phyloP scores from a whole-genome alignment of 805 yeast genomes.

The Maudiozyma pseudohumilis region DNA sequence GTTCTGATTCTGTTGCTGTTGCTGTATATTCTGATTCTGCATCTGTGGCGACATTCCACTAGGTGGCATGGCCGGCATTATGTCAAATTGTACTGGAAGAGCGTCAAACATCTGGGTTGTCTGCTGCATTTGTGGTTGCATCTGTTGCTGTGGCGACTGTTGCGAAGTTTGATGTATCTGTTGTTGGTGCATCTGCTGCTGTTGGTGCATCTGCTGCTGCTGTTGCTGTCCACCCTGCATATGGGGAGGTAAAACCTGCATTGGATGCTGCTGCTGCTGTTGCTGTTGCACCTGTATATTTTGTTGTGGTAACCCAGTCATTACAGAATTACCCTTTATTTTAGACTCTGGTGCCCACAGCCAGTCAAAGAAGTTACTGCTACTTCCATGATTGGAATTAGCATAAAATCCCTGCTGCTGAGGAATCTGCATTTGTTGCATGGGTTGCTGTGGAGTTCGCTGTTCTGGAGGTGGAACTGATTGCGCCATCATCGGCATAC shows the following conservation, averaged over 20 bases:
- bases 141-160: neutral
- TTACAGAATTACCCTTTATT: neutral
- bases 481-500: neutral
- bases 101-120: too few relatives aligned
- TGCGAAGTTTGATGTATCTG: neutral
- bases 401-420: neutral
- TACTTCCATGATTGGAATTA: too few relatives aligned
- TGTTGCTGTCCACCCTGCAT: constrained; percentile 1
- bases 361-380: constrained; percentile 2
- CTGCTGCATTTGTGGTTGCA: neutral
- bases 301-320: neutral
- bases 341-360: neutral
- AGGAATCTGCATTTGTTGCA: too few relatives aligned
- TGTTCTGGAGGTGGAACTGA: too few relatives aligned
- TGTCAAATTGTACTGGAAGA: too few relatives aligned
- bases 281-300: neutral
- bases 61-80: too few relatives aligned
- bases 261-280: neutral
- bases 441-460: too few relatives aligned
- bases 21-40: constrained; percentile 6
- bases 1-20: constrained; percentile 1
- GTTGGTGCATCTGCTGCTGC: constrained; percentile 2
- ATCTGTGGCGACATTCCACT: neutral
- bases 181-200: constrained; percentile 1
- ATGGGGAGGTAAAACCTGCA: neutral